These are phyloP conservation scores for Globisporangium solare DNA, from an alignment of 352 stramenopile genomes.

Conservation along the genomic window DNA sequence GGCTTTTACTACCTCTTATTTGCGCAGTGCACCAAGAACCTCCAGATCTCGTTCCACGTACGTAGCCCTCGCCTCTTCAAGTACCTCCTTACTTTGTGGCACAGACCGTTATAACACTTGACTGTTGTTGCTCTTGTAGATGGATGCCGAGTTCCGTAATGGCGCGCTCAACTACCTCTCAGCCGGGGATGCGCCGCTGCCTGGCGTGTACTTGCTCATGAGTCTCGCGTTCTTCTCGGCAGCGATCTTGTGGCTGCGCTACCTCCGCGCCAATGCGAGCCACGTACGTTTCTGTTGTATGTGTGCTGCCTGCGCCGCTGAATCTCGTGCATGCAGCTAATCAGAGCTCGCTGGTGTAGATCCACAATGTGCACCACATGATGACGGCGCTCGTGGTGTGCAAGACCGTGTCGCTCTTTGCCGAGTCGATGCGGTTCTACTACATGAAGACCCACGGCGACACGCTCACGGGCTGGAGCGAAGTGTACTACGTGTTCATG, in stretches of 20 bases:
- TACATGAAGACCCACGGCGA: constrained; percentile 95
- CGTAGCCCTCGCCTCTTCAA: constrained; percentile 1
- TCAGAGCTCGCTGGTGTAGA: constrained; percentile 19
- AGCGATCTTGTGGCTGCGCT: constrained; percentile 58
- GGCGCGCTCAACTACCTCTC: constrained; percentile 80
- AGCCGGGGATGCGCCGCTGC: constrained; percentile 77
- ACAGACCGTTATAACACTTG: constrained; percentile 1
- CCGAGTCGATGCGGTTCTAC: constrained; percentile 93
- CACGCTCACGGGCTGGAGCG: constrained; percentile 88
- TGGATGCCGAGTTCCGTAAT: constrained; percentile 84
- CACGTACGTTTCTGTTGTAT: constrained; percentile 62
- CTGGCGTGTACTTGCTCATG: constrained; percentile 78
- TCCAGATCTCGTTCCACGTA: constrained; percentile 88
- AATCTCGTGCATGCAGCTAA: not conserved
- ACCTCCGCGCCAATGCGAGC: constrained; percentile 41
- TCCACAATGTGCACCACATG: constrained; percentile 94
- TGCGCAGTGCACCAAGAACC: constrained; percentile 62
- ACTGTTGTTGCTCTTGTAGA: constrained; percentile 33
- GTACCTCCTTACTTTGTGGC: constrained; percentile 1
- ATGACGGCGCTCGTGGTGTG: constrained; percentile 93
- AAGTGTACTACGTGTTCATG: constrained; percentile 94
- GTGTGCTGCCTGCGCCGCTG: not conserved
- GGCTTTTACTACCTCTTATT: constrained; percentile 91
- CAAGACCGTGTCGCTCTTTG: constrained; percentile 93
- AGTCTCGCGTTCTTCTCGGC: constrained; percentile 65